Percentiles rank a stretch among this genome's conserved stretches.
phyloP scores from a whole-genome alignment of 2,329 filamentous ascomycete genomes.

The Aspergillus pseudonomiae region DNA sequence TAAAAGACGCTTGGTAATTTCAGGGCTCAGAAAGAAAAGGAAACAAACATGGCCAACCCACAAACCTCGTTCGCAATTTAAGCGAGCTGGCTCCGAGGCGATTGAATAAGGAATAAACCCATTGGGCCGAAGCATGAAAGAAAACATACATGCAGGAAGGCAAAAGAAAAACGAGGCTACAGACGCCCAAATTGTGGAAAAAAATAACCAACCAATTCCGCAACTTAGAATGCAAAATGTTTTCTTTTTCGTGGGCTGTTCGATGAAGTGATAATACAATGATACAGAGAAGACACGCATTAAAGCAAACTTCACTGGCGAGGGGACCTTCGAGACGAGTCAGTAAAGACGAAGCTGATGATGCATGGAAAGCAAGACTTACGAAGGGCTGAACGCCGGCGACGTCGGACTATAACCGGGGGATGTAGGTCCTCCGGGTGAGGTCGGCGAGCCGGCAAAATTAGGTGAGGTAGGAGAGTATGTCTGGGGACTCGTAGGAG shows the following conservation, averaged over 20 bases:
- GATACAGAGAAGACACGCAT: slow-evolving; percentile 29
- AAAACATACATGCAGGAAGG: slow-evolving; percentile 38
- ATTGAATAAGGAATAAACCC: slow-evolving; percentile 23
- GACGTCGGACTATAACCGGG: slow-evolving; percentile 50
- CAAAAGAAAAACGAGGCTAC: slow-evolving; percentile 23
- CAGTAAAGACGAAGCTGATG: slow-evolving; percentile 13
- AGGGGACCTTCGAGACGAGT: slow-evolving; percentile 37
- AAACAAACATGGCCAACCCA: slow-evolving; percentile 26
- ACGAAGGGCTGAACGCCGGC: slow-evolving; percentile 48
- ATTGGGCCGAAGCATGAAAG: slow-evolving; percentile 24
- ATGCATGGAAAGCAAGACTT: slow-evolving; percentile 25
- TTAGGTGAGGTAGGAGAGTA: slow-evolving; percentile 56
- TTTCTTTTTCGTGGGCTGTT: slow-evolving; percentile 33
- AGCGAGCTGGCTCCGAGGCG: slow-evolving; percentile 27
- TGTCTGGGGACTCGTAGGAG: slow-evolving; percentile 50
- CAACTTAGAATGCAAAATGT: slow-evolving; percentile 40
- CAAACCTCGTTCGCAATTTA: slow-evolving; percentile 38
- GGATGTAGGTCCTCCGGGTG: slow-evolving; percentile 43
- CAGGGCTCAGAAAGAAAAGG: slow-evolving; percentile 17
- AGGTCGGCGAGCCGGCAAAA: slow-evolving; percentile 50
- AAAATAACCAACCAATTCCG: slow-evolving; percentile 44
- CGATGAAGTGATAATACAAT: slow-evolving; percentile 43
- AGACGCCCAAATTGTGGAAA: slow-evolving; percentile 36
- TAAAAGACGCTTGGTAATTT: slow-evolving; percentile 30
- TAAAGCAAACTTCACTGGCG: slow-evolving; percentile 40